Evolutionary conservation across 1,139 yeast genomes (phyloP), one percentile per base, ranked within the genome.

Genomic region (Yamadazyma conglobata): DNA sequence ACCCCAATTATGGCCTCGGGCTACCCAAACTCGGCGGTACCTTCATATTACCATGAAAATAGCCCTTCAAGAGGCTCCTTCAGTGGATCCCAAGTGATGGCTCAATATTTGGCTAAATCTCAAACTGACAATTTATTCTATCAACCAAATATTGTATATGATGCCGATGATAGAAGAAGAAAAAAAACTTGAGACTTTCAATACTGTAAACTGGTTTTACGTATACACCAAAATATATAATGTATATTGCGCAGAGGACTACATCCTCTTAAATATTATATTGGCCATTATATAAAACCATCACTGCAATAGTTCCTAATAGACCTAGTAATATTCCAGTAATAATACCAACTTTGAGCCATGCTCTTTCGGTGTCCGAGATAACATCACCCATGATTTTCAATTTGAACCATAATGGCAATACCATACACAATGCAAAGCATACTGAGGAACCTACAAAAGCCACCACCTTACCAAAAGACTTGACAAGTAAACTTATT

Each of bases 361-460:
- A 38, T 2, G 54, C 6, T 31, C 42, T 59, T 38, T 73, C 74
- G 21, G 47, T 34, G 3, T 41, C 37, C 4, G 70, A 53, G 27
- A 82, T 52, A 13, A 73, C 71, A 10, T 63, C 58, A 10, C 57
- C 52, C 48, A 79, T 81, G 23, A 84, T 63, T 34, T 63, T 64
- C 42, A 80, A 56, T 52, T 87, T 84, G 54, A 88, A 88, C 24
- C 75, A 48, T 10, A 84, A 62, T 3, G 96, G 96, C 17, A 87
- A 65, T 3, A 86, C 75, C 37, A 88, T 62, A 51, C 96, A 89
- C 26, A 88, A 79, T 1, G 81, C 70, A 50, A 83, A 83, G 46
- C 96, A 86, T 31, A 89, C 64, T 3, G 88, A 78, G 21, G 91
- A 76, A 4, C 96, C 96, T 44, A 86, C 63, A 32, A 88, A 76